phyloP scores from a whole-genome alignment of 495 filamentous ascomycete species.

The Podospora sp. region DNA sequence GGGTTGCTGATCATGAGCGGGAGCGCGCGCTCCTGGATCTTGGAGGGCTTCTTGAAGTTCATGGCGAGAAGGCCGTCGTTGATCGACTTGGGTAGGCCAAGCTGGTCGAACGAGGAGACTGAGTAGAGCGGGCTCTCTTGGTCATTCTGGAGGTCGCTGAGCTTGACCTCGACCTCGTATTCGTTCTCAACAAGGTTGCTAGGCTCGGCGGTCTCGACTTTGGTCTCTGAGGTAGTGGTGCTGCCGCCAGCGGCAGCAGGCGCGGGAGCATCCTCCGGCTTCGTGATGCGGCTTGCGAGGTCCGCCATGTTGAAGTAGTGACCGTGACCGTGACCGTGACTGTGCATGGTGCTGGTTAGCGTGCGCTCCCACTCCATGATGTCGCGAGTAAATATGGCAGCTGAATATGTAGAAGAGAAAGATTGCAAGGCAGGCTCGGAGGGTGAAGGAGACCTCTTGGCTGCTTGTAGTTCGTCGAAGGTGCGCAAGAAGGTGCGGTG shows the following conservation, averaged over 20 bases:
- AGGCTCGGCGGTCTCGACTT: conserved; percentile 58
- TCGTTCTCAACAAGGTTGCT: conserved; percentile 68
- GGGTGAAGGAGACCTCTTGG: not conserved
- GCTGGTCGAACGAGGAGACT: conserved; percentile 78
- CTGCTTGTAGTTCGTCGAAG: not conserved
- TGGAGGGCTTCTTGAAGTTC: conserved; percentile 93
- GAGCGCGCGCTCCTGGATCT: conserved; percentile 92
- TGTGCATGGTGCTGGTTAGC: not conserved
- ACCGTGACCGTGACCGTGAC: too few species aligned
- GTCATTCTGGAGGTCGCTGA: conserved; percentile 85
- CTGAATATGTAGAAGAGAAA: not conserved
- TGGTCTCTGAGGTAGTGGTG: conserved; percentile 37
- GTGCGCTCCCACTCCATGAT: not conserved
- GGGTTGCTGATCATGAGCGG: conserved; percentile 84
- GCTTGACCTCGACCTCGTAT: conserved; percentile 84
- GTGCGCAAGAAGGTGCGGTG: not conserved
- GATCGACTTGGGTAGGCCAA: conserved; percentile 65
- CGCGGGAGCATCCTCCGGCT: conserved; percentile 35
- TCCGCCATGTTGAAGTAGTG: conserved; percentile 46
- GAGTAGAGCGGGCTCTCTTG: conserved; percentile 86
- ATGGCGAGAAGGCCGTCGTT: conserved; percentile 68
- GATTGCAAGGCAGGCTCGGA: not conserved
- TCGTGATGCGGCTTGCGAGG: conserved; percentile 65
- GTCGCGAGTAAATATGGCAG: too few species aligned
- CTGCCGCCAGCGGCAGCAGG: conserved; percentile 7